Conservation (phyloP, 768 basidiomycete species). For the Hypholoma sublateritium region DNA sequence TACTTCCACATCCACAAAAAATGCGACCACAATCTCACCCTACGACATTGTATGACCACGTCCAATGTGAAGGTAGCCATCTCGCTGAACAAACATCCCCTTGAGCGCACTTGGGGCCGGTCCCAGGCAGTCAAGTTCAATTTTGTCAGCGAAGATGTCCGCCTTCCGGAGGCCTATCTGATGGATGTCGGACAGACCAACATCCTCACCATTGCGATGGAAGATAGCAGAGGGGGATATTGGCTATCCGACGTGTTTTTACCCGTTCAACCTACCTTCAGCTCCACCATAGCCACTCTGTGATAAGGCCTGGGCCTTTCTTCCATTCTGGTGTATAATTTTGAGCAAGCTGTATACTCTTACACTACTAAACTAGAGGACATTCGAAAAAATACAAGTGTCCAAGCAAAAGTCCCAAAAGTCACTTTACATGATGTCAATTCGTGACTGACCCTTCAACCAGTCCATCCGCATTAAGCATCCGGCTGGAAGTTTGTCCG, state of each 20-base stretch:
- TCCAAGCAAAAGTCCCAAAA: too few species aligned
- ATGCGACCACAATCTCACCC: slow-evolving; percentile 1
- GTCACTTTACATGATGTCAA: too few species aligned
- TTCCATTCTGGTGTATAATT: too few species aligned
- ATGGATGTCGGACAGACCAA: not conserved
- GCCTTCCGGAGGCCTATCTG: not conserved
- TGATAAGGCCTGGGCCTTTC: too few species aligned
- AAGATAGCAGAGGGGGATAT: not conserved
- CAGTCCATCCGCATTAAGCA: too few species aligned
- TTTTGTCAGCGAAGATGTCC: not conserved
- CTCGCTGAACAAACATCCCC: not conserved
- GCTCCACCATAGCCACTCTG: not conserved
- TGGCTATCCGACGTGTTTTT: slow-evolving; percentile 7
- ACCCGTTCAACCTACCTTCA: not conserved
- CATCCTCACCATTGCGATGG: not conserved
- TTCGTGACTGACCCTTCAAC: too few species aligned
- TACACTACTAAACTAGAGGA: too few species aligned
- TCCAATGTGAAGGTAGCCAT: not conserved
- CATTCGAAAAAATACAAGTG: too few species aligned
- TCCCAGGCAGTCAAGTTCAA: not conserved
- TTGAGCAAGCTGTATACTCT: too few species aligned
- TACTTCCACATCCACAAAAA: not conserved
- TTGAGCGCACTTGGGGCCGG: slow-evolving; percentile 3
- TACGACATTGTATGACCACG: slow-evolving; percentile 6
- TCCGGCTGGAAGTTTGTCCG: too few species aligned